phyloP scores from a whole-genome alignment of 2,329 filamentous ascomycete species.

The Diplodia sapinea region DNA sequence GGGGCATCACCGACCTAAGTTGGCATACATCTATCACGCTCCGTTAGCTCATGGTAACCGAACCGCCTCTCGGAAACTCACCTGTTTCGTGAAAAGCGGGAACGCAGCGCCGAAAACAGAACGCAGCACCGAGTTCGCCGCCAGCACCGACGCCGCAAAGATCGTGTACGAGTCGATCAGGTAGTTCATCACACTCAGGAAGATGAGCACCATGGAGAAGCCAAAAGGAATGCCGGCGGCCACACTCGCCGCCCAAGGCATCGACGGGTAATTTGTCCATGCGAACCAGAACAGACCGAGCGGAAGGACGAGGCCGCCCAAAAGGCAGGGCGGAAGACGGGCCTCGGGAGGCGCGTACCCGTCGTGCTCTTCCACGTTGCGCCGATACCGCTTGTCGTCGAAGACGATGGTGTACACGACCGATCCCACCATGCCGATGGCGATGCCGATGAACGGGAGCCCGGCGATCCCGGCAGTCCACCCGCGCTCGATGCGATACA shows the following conservation, averaged over 20 bases:
- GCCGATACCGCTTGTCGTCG: slow-evolving; percentile 46
- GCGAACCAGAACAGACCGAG: slow-evolving; percentile 51
- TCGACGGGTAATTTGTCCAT: slow-evolving; percentile 53
- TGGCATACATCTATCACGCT: slow-evolving; percentile 52
- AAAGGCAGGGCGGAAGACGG: slow-evolving; percentile 65
- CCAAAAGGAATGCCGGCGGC: slow-evolving; percentile 60
- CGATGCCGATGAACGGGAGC: slow-evolving; percentile 68
- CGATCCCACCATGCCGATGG: slow-evolving; percentile 68
- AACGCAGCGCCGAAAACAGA: slow-evolving; percentile 79
- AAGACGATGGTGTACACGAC: slow-evolving; percentile 57
- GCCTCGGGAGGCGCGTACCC: slow-evolving; percentile 70
- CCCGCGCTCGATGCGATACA: slow-evolving; percentile 60
- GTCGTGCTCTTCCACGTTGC: slow-evolving; percentile 52
- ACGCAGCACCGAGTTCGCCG: slow-evolving; percentile 79
- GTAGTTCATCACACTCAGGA: slow-evolving; percentile 59
- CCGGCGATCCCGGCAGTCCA: slow-evolving; percentile 48
- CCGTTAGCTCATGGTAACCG: not conserved
- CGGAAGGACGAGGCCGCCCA: slow-evolving; percentile 68
- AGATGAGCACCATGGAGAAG: slow-evolving; percentile 68
- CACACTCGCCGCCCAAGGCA: slow-evolving; percentile 64
- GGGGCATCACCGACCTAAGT: slow-evolving; percentile 36
- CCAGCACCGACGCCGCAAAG: slow-evolving; percentile 76
- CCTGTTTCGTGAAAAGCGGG: slow-evolving; percentile 74
- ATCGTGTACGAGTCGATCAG: slow-evolving; percentile 65
- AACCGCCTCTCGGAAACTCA: not conserved